phyloP scores from a whole-genome alignment of 495 filamentous ascomycete species.

The Aspergillus taichungensis region DNA sequence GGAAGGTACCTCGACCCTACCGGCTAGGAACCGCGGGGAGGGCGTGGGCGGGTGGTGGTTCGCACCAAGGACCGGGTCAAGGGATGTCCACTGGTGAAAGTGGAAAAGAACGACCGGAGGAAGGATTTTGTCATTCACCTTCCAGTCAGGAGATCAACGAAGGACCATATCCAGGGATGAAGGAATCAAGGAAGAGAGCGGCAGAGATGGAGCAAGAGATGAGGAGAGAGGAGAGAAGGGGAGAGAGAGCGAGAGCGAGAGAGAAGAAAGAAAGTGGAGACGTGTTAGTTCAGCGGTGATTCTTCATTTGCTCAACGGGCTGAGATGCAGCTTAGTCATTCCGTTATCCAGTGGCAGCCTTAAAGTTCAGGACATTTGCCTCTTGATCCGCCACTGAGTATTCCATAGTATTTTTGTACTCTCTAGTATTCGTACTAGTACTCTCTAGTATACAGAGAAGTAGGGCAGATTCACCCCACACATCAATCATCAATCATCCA shows the following conservation, averaged over 20 bases:
- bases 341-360: not conserved
- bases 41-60: constrained; percentile 10
- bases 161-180: not conserved
- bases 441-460: too few relatives aligned
- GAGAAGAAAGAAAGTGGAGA: constrained; percentile 7
- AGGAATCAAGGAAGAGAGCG: constrained; percentile 10
- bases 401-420: too few relatives aligned
- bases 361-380: too few relatives aligned
- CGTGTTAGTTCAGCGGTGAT: too few relatives aligned
- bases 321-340: not conserved
- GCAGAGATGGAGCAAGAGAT: constrained; percentile 1
- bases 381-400: too few relatives aligned
- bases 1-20: constrained; percentile 4
- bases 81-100: constrained; percentile 13
- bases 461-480: too few relatives aligned
- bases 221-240: not conserved
- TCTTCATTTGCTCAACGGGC: too few relatives aligned
- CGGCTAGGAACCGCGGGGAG: constrained; percentile 9
- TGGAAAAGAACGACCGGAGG: not conserved
- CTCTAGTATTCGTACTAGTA: too few relatives aligned
- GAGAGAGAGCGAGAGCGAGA: constrained; percentile 6
- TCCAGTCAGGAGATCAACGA: not conserved
- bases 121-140: too few relatives aligned
- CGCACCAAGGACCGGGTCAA: constrained; percentile 5
- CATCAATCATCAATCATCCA: too few relatives aligned